Evolutionary conservation across 2,329 filamentous ascomycete species (phyloP), one percentile per base, ranked within the genome.

Genomic region (Cercospora sojina): DNA sequence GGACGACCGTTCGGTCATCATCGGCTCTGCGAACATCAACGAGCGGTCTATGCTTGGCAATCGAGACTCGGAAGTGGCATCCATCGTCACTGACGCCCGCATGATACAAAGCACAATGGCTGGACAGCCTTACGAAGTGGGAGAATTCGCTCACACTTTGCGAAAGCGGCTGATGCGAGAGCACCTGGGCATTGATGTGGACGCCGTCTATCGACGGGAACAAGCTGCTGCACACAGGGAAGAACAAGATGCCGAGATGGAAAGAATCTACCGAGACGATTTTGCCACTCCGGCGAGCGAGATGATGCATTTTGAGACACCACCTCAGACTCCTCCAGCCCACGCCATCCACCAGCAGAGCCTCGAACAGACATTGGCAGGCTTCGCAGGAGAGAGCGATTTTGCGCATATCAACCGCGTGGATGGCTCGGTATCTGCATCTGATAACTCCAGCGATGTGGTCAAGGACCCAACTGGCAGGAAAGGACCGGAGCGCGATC

Each of bases 1-100:
- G 4, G 95, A 99, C 78, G 95, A 99, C 75, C 88, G 94, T 35
- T 88, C 95, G 65, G 94, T 90, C 20, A 88, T 99, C 68, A 99
- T 99, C 73, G 95, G 95, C 18, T 98, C 94, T 55, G 95, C 95
- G 62, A 99, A 99, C 77, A 98, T 99, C 83, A 99, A 99, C 74
- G 95, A 99, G 79, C 89, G 95, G 55, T 98, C 94, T 6, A 93
- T 98, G 92, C 79, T 97, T 68, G 95, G 95, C 8, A 90, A 87
- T 58, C 88, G 95, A 74, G 95, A 99, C 78, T 97, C 94, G 0
- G 95, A 99, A 79, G 88, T 91, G 69, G 95, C 94, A 5, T 90
- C 93, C 6, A 86, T 98, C 51, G 91, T 99, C 49, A 88, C 94
- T 62, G 95, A 99, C 77, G 94, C 91, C 1, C 92, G 97, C 77